Evolutionary conservation across 805 yeast species (phyloP), one percentile per base, ranked within the genome.

Genomic region (Hanseniaspora singularis): DNA sequence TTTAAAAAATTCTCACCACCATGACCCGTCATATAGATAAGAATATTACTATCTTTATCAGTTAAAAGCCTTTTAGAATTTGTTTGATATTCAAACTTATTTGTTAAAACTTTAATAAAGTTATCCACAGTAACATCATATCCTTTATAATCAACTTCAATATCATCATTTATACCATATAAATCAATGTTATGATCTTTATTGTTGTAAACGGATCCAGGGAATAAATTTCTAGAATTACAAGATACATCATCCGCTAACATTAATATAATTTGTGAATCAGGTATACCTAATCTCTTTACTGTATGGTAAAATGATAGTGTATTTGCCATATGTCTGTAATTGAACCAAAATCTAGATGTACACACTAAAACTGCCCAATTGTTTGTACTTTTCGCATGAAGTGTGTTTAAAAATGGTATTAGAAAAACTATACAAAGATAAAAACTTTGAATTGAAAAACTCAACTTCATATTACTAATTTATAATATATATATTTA

Each of bases 111-210:
- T 51, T 98, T 70, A n/a, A 92, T 77, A 55, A 92, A 89, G 62
- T 87, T 89, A 62, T 92, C 97, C 19, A 92, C 99, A 0, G 98
- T 92, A 20, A 92, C 99, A 55, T 92, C 98, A 60, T 92, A 92
- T 0, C 99, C 99, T 52, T 96, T 69, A 62, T 87, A 92, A 63
- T 92, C 99, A 12, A 92, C 97, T 62, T 92, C 97, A 33, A 92
- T 83, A 57, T 79, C 79, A 53, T 85, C 95, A 27, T 42, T 42
- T 2, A 32, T 16, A 38, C 98, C 97, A 59, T 92, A 92, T 38
- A 92, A 69, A 61, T 92, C 99, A 38, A 92, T 71, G 10, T 81
- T 92, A 57, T 94, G 81, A 62, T 87, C 95, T 59, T 82, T 84
- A 59, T 88, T 89, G 60, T 92, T 92, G 72, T 81, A 92, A 6